Base-by-base conservation (phyloP, 148 eudicot species). In the Rhododendron ferrugineum region DNA sequence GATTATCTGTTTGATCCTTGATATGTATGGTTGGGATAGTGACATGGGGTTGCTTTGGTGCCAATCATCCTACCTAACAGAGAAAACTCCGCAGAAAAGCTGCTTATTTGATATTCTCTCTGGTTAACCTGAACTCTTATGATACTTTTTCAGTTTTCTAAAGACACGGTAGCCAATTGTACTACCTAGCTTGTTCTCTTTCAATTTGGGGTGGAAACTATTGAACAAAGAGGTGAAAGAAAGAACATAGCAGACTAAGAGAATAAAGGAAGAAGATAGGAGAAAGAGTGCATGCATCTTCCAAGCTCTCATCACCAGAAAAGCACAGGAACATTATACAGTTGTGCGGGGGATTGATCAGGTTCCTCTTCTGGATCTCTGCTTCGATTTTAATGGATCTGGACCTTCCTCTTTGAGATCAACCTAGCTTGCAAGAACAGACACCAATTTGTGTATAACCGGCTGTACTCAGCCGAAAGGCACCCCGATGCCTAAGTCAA, bases 1-100 rank as follows among this genome's bases (percentile, higher is more conserved):
- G 36, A 32, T 32, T 52, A 3, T 54, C 26, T 32, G 30, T 80
- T 8, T 50, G 22, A 50, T 50, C 66, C 66, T 52, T 32, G 66
- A 30, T 54, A 79, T 14, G 40, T 3, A 50, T 79, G 56, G 64
- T 28, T 79, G 82, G n/a, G 7, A 30, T 80, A 16, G 22, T 80
- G 66, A 52, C 82, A 52, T 50, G 82, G 62, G 66, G 42, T 80
- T 80, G 82, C 54, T 50, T 18, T 80, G 26, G 34, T 50, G 34
- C 60, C 37, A 28, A 54, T 80, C 6, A 4, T 30, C 82, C 66
- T 52, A 50, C 42, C 64, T 28, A 26, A 9, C 42, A 40, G 42
- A 40, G 42, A 40, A 40, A 40, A 40, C 0, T 40, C 6, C 42
- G 42, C 6, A 40, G 42, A 40, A 37, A 37, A 78, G 54, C 56